These are phyloP conservation scores for Naganishia liquefaciens DNA, from an alignment of 1,284 basidiomycete genomes.

Conservation along the genomic window DNA sequence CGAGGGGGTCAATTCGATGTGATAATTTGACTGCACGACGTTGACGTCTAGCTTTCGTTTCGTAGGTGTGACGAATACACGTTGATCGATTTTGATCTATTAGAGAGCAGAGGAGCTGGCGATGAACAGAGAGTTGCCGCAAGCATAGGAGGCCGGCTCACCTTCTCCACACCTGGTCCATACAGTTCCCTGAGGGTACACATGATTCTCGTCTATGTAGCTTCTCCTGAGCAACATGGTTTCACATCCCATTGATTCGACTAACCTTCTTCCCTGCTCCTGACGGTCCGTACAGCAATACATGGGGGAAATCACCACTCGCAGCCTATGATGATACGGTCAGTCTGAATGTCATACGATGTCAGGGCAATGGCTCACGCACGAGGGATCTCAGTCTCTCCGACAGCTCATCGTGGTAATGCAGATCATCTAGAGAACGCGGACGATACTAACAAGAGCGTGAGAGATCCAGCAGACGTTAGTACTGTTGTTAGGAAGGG, in stretches of 20 bases:
- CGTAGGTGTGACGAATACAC: constrained; percentile 91
- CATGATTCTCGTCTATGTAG: constrained; percentile 74
- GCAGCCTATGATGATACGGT: constrained; percentile 60
- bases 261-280: constrained; percentile 88
- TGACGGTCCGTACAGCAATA: constrained; percentile 96
- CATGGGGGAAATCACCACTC: constrained; percentile 93
- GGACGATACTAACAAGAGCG: constrained; percentile 72
- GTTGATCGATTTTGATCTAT: constrained; percentile 98
- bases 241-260: neutral
- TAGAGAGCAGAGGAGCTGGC: neutral
- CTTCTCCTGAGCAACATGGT: neutral
- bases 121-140: neutral
- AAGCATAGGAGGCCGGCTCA: constrained; percentile 44
- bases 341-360: neutral
- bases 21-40: constrained; percentile 94
- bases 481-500: neutral
- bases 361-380: constrained; percentile 38
- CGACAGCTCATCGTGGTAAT: constrained; percentile 84
- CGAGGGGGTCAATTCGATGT: constrained; percentile 98
- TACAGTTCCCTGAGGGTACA: constrained; percentile 86
- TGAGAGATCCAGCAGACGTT: neutral
- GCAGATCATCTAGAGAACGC: constrained; percentile 76
- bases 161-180: constrained; percentile 90
- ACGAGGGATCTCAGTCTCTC: constrained; percentile 78
- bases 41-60: constrained; percentile 95